Conservation (phyloP, 257 asterid species). For the Coffea canephora region DNA sequence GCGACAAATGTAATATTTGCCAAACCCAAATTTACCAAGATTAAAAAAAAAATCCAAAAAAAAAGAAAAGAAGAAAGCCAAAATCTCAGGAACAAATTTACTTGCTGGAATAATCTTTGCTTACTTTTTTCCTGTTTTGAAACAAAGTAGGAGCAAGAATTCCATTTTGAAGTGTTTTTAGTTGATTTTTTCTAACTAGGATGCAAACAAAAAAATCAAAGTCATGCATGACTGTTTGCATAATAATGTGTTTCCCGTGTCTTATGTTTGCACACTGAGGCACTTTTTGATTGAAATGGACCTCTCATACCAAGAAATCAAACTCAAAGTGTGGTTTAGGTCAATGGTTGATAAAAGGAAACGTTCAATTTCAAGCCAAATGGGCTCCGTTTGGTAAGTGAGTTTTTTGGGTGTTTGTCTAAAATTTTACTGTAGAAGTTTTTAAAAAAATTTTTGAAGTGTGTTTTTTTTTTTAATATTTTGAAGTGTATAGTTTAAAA, state of each 20-base stretch:
- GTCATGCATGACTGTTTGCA: background rate
- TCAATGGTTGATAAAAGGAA: background rate
- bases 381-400: no score
- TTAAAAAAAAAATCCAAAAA: no score
- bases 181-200: background rate
- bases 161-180: background rate
- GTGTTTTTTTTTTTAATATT: no score
- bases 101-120: no score
- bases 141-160: background rate
- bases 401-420: no score
- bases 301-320: background rate
- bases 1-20: background rate
- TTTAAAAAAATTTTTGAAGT: no score
- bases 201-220: background rate
- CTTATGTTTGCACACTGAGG: no score
- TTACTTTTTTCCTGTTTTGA: background rate
- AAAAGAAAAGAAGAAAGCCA: background rate
- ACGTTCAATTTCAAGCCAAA: background rate
- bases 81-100: background rate
- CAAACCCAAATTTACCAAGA: background rate
- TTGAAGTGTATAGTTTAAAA: no score
- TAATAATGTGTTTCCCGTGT: background rate
- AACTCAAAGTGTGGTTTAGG: background rate
- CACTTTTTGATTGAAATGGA: background rate
- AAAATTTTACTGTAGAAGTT: no score